phyloP scores from a whole-genome alignment of 228 moss, liverwort and hornwort species.

The Sphagnum magellanicum region DNA sequence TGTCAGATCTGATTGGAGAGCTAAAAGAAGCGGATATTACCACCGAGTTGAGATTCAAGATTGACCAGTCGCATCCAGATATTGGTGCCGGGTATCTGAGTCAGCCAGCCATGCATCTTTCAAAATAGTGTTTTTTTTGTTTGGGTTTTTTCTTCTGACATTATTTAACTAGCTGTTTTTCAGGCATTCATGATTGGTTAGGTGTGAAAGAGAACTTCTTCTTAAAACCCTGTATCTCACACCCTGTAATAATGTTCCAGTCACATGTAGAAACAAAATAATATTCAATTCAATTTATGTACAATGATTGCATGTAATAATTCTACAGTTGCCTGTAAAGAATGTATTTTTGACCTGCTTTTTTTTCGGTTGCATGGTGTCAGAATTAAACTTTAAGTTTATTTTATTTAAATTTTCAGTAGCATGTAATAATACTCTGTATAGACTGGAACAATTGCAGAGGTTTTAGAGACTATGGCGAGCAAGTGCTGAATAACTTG shows the following conservation, averaged over 20 bases:
- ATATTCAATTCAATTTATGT: no score
- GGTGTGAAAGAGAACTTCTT: no score
- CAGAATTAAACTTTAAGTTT: not conserved
- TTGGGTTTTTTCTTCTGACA: no score
- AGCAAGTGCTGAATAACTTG: constrained; percentile 67
- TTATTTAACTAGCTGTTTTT: not conserved
- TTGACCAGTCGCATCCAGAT: constrained; percentile 79
- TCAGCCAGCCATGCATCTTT: no score
- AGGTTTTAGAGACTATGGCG: constrained; percentile 77
- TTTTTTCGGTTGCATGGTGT: not conserved
- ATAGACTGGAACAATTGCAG: constrained; percentile 15
- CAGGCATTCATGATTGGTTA: no score
- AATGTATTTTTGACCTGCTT: no score
- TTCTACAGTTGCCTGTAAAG: no score
- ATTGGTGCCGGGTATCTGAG: constrained; percentile 59
- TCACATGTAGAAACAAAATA: no score
- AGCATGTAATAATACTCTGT: not conserved
- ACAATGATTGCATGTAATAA: no score
- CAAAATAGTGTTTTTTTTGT: no score
- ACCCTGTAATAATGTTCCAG: no score
- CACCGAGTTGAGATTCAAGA: constrained; percentile 88
- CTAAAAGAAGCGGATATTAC: constrained; percentile 80
- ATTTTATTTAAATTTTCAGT: not conserved
- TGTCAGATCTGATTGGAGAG: constrained; percentile 82
- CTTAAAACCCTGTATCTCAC: no score